Evolutionary conservation across 2,329 filamentous ascomycete species (phyloP).

Genomic region (Pestalotiopsis sp.): DNA sequence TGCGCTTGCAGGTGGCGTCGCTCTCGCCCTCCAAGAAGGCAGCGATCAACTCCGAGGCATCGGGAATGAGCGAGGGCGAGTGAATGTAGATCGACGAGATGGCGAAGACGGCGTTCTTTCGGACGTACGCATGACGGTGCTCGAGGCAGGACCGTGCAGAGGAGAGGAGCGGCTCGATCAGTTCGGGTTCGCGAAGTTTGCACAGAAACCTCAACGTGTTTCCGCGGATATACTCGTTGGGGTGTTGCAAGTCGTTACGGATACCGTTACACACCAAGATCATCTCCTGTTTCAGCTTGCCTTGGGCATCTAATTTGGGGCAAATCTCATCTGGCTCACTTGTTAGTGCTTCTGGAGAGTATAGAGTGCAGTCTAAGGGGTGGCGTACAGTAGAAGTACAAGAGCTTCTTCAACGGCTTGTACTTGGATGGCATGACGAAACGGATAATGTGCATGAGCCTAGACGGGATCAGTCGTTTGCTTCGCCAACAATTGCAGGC

Average conservation of each 20-base stretch:
- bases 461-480: neutral
- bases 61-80: slow-evolving; percentile 88
- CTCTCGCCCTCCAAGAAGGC: slow-evolving; percentile 89
- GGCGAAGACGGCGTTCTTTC: slow-evolving; percentile 97
- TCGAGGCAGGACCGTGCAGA: slow-evolving; percentile 91
- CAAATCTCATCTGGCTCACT: slow-evolving; percentile 71
- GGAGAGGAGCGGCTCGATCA: slow-evolving; percentile 93
- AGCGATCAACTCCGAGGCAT: slow-evolving; percentile 89
- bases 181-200: slow-evolving; percentile 92
- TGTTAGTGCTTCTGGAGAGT: neutral
- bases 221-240: slow-evolving; percentile 97
- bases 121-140: slow-evolving; percentile 95
- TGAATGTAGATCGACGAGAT: slow-evolving; percentile 91
- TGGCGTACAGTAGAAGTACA: slow-evolving; percentile 87
- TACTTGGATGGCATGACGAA: slow-evolving; percentile 99
- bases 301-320: slow-evolving; percentile 87
- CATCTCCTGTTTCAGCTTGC: slow-evolving; percentile 99
- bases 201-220: slow-evolving; percentile 98
- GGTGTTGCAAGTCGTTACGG: slow-evolving; percentile 93
- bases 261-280: slow-evolving; percentile 99
- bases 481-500: neutral
- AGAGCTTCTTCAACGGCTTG: slow-evolving; percentile 94
- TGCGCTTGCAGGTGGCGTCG: slow-evolving; percentile 95
- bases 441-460: slow-evolving; percentile 98
- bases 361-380: slow-evolving; percentile 15